Base-by-base conservation (phyloP, 1,284 basidiomycete genomes). In the Mycosarcoma mackinlayi region DNA sequence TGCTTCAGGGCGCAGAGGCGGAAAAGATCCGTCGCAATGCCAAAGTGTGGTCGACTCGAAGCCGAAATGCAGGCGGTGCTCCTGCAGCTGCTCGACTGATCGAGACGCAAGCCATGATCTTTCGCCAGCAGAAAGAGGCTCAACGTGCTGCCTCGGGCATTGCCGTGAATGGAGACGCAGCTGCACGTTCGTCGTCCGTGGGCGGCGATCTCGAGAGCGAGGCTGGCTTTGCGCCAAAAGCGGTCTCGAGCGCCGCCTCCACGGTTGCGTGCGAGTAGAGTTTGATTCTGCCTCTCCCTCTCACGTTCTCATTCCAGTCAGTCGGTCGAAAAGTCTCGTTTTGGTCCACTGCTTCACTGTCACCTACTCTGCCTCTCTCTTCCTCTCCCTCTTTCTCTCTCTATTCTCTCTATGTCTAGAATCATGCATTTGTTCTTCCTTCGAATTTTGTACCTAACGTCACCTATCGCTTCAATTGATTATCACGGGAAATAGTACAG, bases 31-130 rank as follows among this genome's bases (percentile, higher is more conserved):
- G 60, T 21, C 48, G 57, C 30, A 62, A 62, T 18, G 57, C 72
- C n/a, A 60, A 62, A 31, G 53, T 61, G 10, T 76, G 75, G 75
- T 62, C 64, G 14, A 44, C 65, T 16, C 57, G 64, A 16, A 63
- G 64, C 19, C 46, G 54, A 16, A 70, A 69, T 19, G 75, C 72
- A 7, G 75, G 75, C 35, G 75, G 75, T n/a, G 65, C 75, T 1
- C 49, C 47, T 19, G 63, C 59, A 30, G 72, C 75, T 18, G 72
- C 64, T 25, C 51, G 66, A 13, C 62, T 76, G 24, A 64, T 76
- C 31, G 75, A 76, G 47, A 39, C 50, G 8, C 54, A 71, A 21
- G 63, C 65, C 2, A 46, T 41, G 44, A 51, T 60, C 3, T 67
- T 50, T 42, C 30, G n/a, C 38, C 60, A 63, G 41, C 49, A 57